A percentile compares a stretch with the other conserved stretches of the same genome.
These are phyloP conservation scores for Candida glaebosa DNA, from an alignment of 805 yeast species.

Conservation along the genomic window DNA sequence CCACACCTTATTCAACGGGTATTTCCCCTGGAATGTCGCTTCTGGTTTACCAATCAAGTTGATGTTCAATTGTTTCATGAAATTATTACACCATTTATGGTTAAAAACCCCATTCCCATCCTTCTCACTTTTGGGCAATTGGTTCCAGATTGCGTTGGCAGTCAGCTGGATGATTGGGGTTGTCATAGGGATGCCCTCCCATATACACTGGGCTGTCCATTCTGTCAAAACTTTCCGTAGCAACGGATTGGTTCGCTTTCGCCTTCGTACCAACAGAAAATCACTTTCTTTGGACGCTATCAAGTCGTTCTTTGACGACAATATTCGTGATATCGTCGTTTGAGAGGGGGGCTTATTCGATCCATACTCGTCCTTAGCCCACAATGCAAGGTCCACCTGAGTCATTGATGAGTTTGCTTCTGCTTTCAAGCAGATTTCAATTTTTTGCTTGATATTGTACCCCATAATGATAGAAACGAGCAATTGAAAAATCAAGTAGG, in stretches of 20 bases:
- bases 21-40: constrained; percentile 19
- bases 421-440: constrained; percentile 63
- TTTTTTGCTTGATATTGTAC: constrained; percentile 57
- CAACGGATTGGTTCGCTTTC: constrained; percentile 54
- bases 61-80: constrained; percentile 47
- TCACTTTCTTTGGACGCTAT: constrained; percentile 50
- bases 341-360: constrained; percentile 57
- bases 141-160: constrained; percentile 61
- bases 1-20: constrained; percentile 51
- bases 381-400: constrained; percentile 57
- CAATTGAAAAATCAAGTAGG: too few relatives aligned
- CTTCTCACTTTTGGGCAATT: constrained; percentile 49
- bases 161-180: constrained; percentile 62
- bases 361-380: constrained; percentile 59
- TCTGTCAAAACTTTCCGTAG: constrained; percentile 60
- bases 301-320: constrained; percentile 53
- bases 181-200: constrained; percentile 65
- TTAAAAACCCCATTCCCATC: constrained; percentile 66
- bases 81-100: constrained; percentile 57
- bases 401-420: constrained; percentile 69
- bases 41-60: constrained; percentile 47
- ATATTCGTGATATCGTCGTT: constrained; percentile 60
- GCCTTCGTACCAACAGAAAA: constrained; percentile 47
- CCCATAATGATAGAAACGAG: constrained; percentile 46
- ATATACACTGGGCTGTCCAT: constrained; percentile 64